Evolutionary conservation across 1,139 yeast species (phyloP).

Genomic region (Pichia sp.): DNA sequence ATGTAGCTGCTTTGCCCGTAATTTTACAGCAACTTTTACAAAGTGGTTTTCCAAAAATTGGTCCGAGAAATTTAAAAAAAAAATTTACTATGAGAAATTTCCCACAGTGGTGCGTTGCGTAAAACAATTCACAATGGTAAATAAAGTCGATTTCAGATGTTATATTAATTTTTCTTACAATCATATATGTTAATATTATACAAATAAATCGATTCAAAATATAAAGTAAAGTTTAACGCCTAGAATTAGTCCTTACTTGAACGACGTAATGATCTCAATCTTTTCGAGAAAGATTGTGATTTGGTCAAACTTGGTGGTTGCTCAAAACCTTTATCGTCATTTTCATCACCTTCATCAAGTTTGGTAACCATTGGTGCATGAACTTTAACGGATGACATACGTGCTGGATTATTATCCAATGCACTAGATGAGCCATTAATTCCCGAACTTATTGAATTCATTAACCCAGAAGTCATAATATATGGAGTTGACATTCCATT

Average conservation of each 20-base stretch:
- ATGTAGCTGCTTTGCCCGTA: too few species aligned
- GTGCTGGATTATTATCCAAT: constrained; percentile 11
- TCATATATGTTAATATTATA: neutral
- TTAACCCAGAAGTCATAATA: constrained; percentile 47
- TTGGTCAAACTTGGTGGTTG: constrained; percentile 12
- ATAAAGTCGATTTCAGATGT: too few species aligned
- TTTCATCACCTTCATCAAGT: constrained; percentile 17
- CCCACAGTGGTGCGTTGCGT: too few species aligned
- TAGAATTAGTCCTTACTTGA: constrained; percentile 13
- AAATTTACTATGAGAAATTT: too few species aligned
- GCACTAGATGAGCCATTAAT: neutral
- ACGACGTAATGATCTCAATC: constrained; percentile 24
- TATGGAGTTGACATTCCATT: constrained; percentile 57
- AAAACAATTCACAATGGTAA: too few species aligned
- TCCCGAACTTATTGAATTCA: constrained; percentile 16
- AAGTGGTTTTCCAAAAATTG: too few species aligned
- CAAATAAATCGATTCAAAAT: neutral
- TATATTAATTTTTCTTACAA: neutral
- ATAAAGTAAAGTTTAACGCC: neutral
- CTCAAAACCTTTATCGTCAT: constrained; percentile 1
- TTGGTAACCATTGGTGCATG: constrained; percentile 30
- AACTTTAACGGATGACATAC: constrained; percentile 21
- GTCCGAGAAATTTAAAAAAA: too few species aligned
- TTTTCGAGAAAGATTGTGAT: constrained; percentile 23
- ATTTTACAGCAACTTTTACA: too few species aligned